A percentile compares a stretch with the other conserved stretches of the same genome.
Conservation (phyloP, 2,329 filamentous ascomycete genomes). For the Neodidymelliopsis sp. region DNA sequence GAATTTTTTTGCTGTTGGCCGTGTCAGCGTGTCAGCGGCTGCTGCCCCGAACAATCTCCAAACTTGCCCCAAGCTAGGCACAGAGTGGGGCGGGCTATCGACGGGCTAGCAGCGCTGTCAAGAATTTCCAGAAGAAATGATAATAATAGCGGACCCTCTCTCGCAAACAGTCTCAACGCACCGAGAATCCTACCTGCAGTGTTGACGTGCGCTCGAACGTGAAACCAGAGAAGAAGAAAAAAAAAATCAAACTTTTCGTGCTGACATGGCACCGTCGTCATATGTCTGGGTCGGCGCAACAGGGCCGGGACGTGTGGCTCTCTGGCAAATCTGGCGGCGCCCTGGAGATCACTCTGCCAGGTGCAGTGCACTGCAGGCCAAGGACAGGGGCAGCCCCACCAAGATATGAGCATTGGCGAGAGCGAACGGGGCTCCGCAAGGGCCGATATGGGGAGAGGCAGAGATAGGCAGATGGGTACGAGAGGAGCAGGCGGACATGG, state of each 20-base stretch:
- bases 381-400: constrained; percentile 35
- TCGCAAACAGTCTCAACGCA: constrained; percentile 2
- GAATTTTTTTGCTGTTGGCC: constrained; percentile 25
- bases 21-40: constrained; percentile 31
- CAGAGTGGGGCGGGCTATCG: constrained; percentile 38
- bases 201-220: constrained; percentile 10
- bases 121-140: constrained; percentile 34
- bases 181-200: constrained; percentile 18
- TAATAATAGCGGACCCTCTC: constrained; percentile 38
- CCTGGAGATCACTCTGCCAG: constrained; percentile 15
- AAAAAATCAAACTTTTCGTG: not conserved
- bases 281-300: constrained; percentile 27
- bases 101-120: constrained; percentile 27
- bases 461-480: too few species aligned
- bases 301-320: too few species aligned
- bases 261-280: constrained; percentile 25
- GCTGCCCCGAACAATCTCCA: constrained; percentile 35
- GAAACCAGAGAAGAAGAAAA: too few species aligned
- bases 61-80: constrained; percentile 20
- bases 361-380: constrained; percentile 29
- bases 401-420: constrained; percentile 20
- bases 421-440: constrained; percentile 33
- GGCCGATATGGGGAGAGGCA: constrained; percentile 26
- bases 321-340: constrained; percentile 11
- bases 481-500: constrained; percentile 26